Conservation (phyloP, 306 rosid species). For the Corylus americana region DNA sequence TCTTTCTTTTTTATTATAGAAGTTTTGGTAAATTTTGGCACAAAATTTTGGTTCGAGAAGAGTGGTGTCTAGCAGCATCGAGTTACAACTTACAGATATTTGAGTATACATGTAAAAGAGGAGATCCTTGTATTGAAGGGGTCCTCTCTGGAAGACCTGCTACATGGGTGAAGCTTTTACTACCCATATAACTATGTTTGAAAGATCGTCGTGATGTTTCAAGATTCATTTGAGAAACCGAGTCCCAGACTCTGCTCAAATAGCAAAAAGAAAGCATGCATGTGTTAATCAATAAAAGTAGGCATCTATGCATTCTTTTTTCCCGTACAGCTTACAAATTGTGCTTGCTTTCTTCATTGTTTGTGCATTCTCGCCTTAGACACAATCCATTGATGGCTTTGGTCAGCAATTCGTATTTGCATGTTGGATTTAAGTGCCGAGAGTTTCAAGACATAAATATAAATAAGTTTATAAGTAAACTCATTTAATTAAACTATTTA, state of each 20-base stretch:
- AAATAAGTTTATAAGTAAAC: too few relatives aligned
- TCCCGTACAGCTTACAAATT: background rate
- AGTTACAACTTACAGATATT: background rate
- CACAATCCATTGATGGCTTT: too few relatives aligned
- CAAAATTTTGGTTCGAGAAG: slow-evolving; percentile 6
- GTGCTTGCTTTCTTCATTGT: background rate
- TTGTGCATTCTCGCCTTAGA: too few relatives aligned
- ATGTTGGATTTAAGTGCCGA: too few relatives aligned
- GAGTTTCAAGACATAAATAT: too few relatives aligned
- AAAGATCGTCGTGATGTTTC: background rate
- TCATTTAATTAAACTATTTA: too few relatives aligned
- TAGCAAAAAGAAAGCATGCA: background rate
- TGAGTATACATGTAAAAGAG: background rate
- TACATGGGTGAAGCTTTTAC: background rate
- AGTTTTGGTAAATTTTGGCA: slow-evolving; percentile 35
- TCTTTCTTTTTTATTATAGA: background rate
- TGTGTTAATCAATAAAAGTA: background rate
- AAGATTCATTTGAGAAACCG: background rate
- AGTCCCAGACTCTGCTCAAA: background rate
- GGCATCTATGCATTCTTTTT: background rate
- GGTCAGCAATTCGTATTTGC: too few relatives aligned
- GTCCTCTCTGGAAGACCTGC: background rate
- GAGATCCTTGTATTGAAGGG: slow-evolving; percentile 2
- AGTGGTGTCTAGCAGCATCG: slow-evolving; percentile 21
- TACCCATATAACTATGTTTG: background rate